phyloP scores from a whole-genome alignment of 495 filamentous ascomycete species.

The Aspergillus wentii region DNA sequence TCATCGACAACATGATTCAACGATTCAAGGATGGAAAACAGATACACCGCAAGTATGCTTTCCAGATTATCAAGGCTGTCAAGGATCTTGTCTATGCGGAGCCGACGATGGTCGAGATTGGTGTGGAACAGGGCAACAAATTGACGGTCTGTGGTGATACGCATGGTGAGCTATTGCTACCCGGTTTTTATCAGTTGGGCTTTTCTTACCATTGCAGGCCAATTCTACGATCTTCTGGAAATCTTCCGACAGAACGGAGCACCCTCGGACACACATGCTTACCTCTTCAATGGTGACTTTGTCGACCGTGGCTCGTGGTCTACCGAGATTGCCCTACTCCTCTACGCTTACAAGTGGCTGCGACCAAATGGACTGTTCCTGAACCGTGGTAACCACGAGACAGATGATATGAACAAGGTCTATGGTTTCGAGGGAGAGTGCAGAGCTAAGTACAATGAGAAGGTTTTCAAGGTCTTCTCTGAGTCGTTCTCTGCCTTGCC shows the following conservation, averaged over 20 bases:
- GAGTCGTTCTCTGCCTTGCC: constrained; percentile 96
- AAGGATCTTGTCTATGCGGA: constrained; percentile 86
- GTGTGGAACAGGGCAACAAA: constrained; percentile 66
- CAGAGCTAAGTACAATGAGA: constrained; percentile 95
- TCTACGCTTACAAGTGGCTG: constrained; percentile 97
- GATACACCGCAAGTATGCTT: constrained; percentile 93
- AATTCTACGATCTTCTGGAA: constrained; percentile 96
- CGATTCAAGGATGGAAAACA: constrained; percentile 95
- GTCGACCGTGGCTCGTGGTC: constrained; percentile 98
- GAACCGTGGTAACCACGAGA: constrained; percentile 98
- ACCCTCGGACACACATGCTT: constrained; percentile 78
- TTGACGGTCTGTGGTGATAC: constrained; percentile 98
- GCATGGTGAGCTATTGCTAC: constrained; percentile 64
- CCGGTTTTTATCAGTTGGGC: too few relatives aligned
- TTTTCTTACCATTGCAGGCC: too few relatives aligned
- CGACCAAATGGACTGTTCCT: constrained; percentile 85
- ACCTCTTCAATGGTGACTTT: constrained; percentile 99
- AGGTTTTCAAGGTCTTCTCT: constrained; percentile 94
- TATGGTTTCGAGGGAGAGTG: constrained; percentile 99
- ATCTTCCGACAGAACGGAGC: constrained; percentile 89
- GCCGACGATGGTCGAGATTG: constrained; percentile 95
- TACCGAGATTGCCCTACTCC: constrained; percentile 85
- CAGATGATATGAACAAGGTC: constrained; percentile 98
- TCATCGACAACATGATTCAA: constrained; percentile 93
- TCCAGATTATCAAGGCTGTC: constrained; percentile 88